Base-by-base conservation (phyloP, 1,284 basidiomycete genomes). In the Porogramme epimiltina region DNA sequence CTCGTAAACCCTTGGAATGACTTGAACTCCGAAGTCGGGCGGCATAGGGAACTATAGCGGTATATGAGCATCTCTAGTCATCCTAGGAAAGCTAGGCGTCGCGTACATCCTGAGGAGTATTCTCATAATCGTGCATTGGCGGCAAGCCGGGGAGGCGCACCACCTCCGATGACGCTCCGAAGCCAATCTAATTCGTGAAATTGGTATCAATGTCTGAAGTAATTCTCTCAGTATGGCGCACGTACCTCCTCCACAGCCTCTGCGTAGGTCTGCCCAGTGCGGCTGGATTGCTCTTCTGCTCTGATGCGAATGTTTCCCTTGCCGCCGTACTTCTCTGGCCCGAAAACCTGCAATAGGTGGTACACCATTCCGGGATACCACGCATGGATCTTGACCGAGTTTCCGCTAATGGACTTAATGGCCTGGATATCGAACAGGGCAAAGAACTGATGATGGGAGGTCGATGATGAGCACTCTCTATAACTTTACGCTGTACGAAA, bases 101-200 rank as follows among this genome's bases (percentile, higher is more conserved):
- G 45, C 62, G 31, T 38, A 63, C 62, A 2, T 56, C 54, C 28
- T 66, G 63, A 6, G 65, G 59, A 15, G 48, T 39, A 16, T 45
- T 38, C 45, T 66, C 65, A 26, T 63, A 47, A 43, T 65, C 59
- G 39, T 63, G 60, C 52, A 65, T 60, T 0, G 57, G 54, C 16
- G 63, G 57, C 24, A 65, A 36, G 2, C 55, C 59, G 0, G 63
- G 62, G 9, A 62, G 43, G 1, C 40, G 42, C 0, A 62, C 37
- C 1, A 66, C 37, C 6, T 47, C 34, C 0, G 51, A 56, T 6
- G 45, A 36, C 19, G 34, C 11, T 4, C 40, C 26, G n/a, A 50
- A 53, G 0, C 45, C 19, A 3, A 62, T 40, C 60, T 63, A 23
- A 18, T 10, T 20, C 25, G 22, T n/a, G n/a, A n/a, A n/a, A 11